Base-by-base conservation (phyloP, 78 protist species). In the Cavenderia fasciculata region DNA sequence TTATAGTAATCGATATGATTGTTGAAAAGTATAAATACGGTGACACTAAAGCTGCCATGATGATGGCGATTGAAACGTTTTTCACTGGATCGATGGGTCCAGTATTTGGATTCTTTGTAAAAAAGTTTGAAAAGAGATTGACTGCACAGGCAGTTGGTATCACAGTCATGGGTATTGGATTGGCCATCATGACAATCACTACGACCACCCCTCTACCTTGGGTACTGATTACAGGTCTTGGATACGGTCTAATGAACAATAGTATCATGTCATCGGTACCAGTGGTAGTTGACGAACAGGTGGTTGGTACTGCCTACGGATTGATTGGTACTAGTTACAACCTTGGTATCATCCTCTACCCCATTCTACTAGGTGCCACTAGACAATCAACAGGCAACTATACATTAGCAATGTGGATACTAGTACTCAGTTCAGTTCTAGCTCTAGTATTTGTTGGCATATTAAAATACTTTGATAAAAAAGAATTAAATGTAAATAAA, bases 291-390 rank as follows among this genome's bases (percentile, higher is more conserved):
- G 77, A 74, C 38, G 77, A 68, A 31, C 29, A 36, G 31, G 31
- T 68, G 16, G 52, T 82, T 38, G 90, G 90, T 44, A 56, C 76
- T 21, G 65, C 69, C 16, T 82, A 82, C 68, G 90, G 90, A 1
- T 51, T 82, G 19, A 69, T 82, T 40, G 90, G 90, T 2, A 82
- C 90, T 6, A 29, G 79, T 1, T 82, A 82, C 31, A 82, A 82
- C 56, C 27, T 59, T 52, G 90, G 78, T 29, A 40, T 82, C 21
- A 41, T 82, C 5, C 43, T 82, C 12, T 82, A 68, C 27, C 90
- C 90, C 23, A 27, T n/a, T 38, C 2, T 82, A 38, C 46, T 82
- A 14, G 90, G 90, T 21, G 18, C 59, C 7, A 6, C 38, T 23
- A 82, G 61, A 82, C 57, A 49, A 44, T 52, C 23, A 2, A 29